Conservation (phyloP, 2,329 filamentous ascomycete genomes). For the Pseudogymnoascus sp. region DNA sequence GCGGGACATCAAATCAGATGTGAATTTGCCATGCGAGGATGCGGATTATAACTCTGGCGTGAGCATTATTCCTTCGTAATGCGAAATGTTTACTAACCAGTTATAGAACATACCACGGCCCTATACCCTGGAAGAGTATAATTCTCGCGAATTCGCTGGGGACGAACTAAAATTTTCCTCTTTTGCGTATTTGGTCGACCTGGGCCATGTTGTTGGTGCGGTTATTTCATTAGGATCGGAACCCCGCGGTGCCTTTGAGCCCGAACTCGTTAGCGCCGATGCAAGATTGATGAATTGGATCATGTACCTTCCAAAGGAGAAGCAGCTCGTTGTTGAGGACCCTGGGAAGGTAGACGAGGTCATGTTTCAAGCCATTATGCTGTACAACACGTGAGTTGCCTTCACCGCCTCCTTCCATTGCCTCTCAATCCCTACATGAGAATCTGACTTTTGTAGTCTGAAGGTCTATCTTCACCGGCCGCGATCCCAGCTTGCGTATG, state of each 20-base stretch:
- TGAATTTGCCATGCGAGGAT: constrained; percentile 36
- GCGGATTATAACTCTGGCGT: constrained; percentile 36
- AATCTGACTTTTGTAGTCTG: constrained; percentile 12
- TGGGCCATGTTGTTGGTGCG: constrained; percentile 30
- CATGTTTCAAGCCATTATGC: constrained; percentile 31
- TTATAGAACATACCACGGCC: constrained; percentile 30
- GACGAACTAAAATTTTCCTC: constrained; percentile 34
- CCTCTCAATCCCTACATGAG: background rate
- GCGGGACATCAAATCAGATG: constrained; percentile 27
- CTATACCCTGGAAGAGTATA: constrained; percentile 30
- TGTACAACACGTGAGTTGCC: constrained; percentile 31
- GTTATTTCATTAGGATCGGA: constrained; percentile 27
- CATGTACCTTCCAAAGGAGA: constrained; percentile 34
- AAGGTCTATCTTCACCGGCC: constrained; percentile 23
- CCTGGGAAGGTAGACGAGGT: constrained; percentile 33
- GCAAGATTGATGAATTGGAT: constrained; percentile 34
- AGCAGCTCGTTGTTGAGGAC: constrained; percentile 33
- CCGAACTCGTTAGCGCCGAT: constrained; percentile 30
- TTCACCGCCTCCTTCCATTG: too few relatives aligned
- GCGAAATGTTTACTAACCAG: constrained; percentile 12
- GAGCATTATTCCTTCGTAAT: constrained; percentile 17
- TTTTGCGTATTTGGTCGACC: constrained; percentile 33
- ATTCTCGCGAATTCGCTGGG: constrained; percentile 29
- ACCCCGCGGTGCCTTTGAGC: constrained; percentile 20
- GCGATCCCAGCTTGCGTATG: constrained; percentile 21